These are phyloP conservation scores for Aegilops speltoides DNA, from an alignment of 176 grass and related monocot genomes.

Conservation along the genomic window DNA sequence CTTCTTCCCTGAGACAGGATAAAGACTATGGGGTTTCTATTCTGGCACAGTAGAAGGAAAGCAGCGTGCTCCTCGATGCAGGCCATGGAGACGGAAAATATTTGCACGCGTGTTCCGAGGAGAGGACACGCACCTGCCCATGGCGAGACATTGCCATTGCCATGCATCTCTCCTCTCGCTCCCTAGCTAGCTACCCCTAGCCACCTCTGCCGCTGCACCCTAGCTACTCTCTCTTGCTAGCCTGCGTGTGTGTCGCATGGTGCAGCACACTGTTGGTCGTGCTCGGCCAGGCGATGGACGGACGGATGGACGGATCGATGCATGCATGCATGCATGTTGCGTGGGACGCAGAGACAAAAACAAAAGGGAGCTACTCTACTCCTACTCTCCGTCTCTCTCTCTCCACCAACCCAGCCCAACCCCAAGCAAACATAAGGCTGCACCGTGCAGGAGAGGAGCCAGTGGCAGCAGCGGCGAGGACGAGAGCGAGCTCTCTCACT, in stretches of 20 bases:
- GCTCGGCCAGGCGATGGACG: not conserved
- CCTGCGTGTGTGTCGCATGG: not conserved
- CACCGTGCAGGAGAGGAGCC: not conserved
- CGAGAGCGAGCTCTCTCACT: not conserved
- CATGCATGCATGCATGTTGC: slow-evolving; percentile 33
- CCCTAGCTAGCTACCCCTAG: not conserved
- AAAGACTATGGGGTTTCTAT: slow-evolving; percentile 21
- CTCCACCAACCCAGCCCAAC: slow-evolving; percentile 28
- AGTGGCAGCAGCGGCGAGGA: not conserved
- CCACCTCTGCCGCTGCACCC: not conserved
- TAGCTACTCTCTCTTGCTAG: not conserved
- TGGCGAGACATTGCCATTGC: not conserved
- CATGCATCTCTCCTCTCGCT: not conserved
- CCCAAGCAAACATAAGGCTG: slow-evolving; percentile 40
- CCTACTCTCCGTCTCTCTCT: not conserved
- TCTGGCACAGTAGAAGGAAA: slow-evolving; percentile 26
- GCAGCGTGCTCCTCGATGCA: slow-evolving; percentile 19
- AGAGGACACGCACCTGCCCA: not conserved
- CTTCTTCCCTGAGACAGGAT: not conserved
- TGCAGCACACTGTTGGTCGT: not conserved
- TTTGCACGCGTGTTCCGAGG: slow-evolving; percentile 44
- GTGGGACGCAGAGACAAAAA: slow-evolving; percentile 37
- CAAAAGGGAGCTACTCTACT: not conserved
- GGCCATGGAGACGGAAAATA: slow-evolving; percentile 37
- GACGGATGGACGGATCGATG: slow-evolving; percentile 29